Evolutionary conservation across 352 stramenopile genomes (phyloP).

Genomic region (Phytophthora colocasiae): DNA sequence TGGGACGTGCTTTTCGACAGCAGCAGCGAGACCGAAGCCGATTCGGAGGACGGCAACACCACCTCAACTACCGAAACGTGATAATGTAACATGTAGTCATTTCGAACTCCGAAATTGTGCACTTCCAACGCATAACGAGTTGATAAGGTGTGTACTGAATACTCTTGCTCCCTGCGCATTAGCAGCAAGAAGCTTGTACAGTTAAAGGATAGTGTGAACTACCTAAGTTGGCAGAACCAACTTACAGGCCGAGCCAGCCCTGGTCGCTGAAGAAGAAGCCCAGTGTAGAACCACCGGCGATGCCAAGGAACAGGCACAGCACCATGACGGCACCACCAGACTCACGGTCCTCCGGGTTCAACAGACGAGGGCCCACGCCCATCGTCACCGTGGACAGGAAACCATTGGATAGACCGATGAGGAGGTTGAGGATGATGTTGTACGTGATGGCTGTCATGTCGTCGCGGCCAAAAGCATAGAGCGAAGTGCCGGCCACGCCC

Average conservation of each 20-base stretch:
- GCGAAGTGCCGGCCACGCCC: conserved; percentile 52
- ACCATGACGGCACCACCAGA: conserved; percentile 66
- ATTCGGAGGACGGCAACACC: conserved; percentile 29
- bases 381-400: conserved; percentile 74
- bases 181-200: conserved; percentile 17
- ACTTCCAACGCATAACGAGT: conserved; percentile 12
- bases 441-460: conserved; percentile 40
- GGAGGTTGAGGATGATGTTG: conserved; percentile 57
- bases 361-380: conserved; percentile 53
- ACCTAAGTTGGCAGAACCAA: conserved; percentile 3
- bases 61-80: conserved; percentile 2
- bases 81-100: background rate
- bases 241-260: conserved; percentile 49
- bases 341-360: conserved; percentile 64
- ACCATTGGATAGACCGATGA: conserved; percentile 59
- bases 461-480: conserved; percentile 58
- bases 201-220: conserved; percentile 8
- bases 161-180: conserved; percentile 6
- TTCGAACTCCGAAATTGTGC: background rate
- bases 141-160: conserved; percentile 16
- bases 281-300: conserved; percentile 52
- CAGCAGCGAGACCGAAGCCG: conserved; percentile 35
- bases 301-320: conserved; percentile 62
- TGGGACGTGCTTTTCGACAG: conserved; percentile 75
- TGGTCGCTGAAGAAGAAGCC: conserved; percentile 61